Base-by-base conservation (phyloP, 495 filamentous ascomycete genomes). In the Glutinoglossum americanum region DNA sequence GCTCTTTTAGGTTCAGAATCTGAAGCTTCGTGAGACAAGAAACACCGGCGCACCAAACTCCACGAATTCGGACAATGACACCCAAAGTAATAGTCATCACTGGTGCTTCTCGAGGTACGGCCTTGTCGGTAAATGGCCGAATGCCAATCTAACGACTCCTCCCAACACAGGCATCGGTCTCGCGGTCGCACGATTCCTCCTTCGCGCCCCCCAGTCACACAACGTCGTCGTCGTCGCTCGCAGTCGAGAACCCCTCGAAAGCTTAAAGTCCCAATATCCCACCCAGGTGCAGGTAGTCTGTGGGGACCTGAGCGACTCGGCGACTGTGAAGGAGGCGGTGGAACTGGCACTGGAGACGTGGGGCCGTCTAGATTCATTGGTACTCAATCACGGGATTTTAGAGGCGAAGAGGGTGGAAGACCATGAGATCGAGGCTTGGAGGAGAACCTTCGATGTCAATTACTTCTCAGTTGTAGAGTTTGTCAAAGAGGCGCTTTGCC, bases 381-480 rank as follows among this genome's bases (percentile, higher is more conserved):
- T 96, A 21, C 69, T 98, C 44, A 96, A 96, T 65, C 92, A 98
- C 66, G 89, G 87, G 3, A 74, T 82, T 8, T 68, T 98, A 37
- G 76, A 79, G 19, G 83, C 94, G n/a, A 78, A 77, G 25, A 81
- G 77, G 57, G 70, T 96, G 54, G 78, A 70, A 13, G 74, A 87
- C 21, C 71, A 74, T 7, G 74, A 77, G 54, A 61, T 76, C 0
- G 76, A 85, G 57, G 81, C 85, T 59, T 96, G 87, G 87, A 79
- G 77, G 66, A 65, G 68, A n/a, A 71, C 74, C 17, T 95, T 84
- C 62, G 83, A 94, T 62, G 73, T 86, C 57, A 95, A 95, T 63
- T 77, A 94, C 61, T 83, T 95, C 67, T 85, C 83, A 58, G 77
- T 79, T 39, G 72, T 96, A 49, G 80, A 78, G 54, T 75, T 95